Conservation (phyloP, 495 filamentous ascomycete genomes). For the Podospora sp. region DNA sequence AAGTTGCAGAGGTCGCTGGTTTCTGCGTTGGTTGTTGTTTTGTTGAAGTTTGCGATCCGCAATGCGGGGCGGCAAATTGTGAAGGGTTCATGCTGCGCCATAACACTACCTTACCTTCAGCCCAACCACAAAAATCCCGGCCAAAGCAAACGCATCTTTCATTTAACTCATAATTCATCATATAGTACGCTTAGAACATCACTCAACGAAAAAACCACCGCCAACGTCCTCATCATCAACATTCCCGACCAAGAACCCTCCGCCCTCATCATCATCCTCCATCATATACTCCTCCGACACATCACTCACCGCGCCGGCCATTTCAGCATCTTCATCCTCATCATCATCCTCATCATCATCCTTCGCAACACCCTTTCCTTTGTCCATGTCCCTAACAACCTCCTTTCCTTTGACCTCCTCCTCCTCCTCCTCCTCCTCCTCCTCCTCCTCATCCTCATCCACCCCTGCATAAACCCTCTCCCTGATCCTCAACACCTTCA, state of each 20-base stretch:
- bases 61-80: not conserved
- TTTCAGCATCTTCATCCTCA: slow-evolving; percentile 28
- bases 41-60: not conserved
- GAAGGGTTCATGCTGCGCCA: not conserved
- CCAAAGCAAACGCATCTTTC: not conserved
- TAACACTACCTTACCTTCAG: not conserved
- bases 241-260: slow-evolving; percentile 38
- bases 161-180: not conserved
- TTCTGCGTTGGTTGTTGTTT: not conserved
- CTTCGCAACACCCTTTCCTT: slow-evolving; percentile 24
- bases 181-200: too few species aligned
- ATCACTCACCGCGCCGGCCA: slow-evolving; percentile 25
- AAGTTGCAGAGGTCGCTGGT: not conserved
- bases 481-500: slow-evolving; percentile 74
- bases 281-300: slow-evolving; percentile 33
- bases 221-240: slow-evolving; percentile 5
- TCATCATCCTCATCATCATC: slow-evolving; percentile 13
- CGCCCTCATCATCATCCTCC: slow-evolving; percentile 38
- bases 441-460: slow-evolving; percentile 42
- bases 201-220: slow-evolving; percentile 8
- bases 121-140: not conserved
- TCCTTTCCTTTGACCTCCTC: slow-evolving; percentile 18
- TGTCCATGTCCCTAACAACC: slow-evolving; percentile 25
- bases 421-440: slow-evolving; percentile 32
- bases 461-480: slow-evolving; percentile 67